Conservation (phyloP, 2,329 filamentous ascomycete genomes). For the Phaeosphaeria sp. region DNA sequence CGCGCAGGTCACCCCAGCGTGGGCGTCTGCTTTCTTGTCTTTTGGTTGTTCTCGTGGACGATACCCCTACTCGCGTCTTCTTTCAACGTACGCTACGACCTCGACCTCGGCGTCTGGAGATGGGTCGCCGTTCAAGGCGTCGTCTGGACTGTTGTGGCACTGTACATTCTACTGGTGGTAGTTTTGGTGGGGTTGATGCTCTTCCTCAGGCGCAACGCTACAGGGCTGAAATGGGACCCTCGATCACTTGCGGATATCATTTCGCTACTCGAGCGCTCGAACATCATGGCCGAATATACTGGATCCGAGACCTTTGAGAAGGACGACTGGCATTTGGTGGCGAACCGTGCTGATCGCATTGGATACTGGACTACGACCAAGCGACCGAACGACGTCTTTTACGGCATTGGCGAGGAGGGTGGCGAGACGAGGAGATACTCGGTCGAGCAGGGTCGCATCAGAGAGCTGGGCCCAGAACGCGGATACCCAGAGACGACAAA, state of each 20-base stretch:
- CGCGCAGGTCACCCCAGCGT: conserved; percentile 71
- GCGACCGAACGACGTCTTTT: conserved; percentile 72
- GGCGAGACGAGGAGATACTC: conserved; percentile 59
- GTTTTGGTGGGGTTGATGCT: conserved; percentile 65
- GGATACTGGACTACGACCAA: conserved; percentile 83
- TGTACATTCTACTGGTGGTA: conserved; percentile 73
- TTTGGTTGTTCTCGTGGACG: conserved; percentile 81
- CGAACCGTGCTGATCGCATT: conserved; percentile 71
- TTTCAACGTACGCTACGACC: conserved; percentile 71
- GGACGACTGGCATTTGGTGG: conserved; percentile 60
- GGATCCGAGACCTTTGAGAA: conserved; percentile 69
- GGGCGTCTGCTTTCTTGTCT: conserved; percentile 69
- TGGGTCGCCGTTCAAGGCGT: conserved; percentile 83
- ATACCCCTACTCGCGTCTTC: conserved; percentile 81
- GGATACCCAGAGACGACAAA: conserved; percentile 14
- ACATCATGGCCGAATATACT: conserved; percentile 75
- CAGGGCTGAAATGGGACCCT: conserved; percentile 85
- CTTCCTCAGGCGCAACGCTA: conserved; percentile 71
- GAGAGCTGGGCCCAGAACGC: conserved; percentile 52
- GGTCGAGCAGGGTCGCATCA: conserved; percentile 56
- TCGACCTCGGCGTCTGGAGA: conserved; percentile 68
- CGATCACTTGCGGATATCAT: conserved; percentile 82
- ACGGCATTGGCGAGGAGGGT: conserved; percentile 75
- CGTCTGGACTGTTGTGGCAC: conserved; percentile 76
- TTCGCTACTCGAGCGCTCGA: conserved; percentile 79